Evolutionary conservation across 345 rosid species (phyloP), one percentile per base, ranked within the genome.

Genomic region (Camelina sativa): DNA sequence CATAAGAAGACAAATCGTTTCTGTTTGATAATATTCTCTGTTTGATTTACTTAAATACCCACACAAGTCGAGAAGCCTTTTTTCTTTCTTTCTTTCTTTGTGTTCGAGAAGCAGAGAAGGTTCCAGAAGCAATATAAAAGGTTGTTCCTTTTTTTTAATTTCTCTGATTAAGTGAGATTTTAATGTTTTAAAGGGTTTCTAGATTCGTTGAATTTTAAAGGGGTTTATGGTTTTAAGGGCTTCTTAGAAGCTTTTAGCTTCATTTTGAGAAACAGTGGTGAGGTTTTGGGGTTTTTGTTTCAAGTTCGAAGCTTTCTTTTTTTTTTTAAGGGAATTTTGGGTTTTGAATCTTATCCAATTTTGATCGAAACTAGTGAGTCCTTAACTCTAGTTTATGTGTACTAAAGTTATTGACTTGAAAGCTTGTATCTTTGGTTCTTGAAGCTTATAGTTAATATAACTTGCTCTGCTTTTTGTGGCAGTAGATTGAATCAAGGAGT

Each of bases 171-270:
- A 71, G 65, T 74, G 65, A 74, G 65, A 20, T 63, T 54, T 54
- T 23, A 61, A 70, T 70, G 17, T 37, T 10, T 10, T 22, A 76
- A 69, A 69, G 65, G 23, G 52, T 8, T 69, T 69, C 80, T 76
- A 47, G 52, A 54, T 55, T 76, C 75, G 34, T 76, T 76, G 75
- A 69, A 34, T 69, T 64, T 54, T 8, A 35, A 1, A 22, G 9
- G 17, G 50, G n/a, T 19, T 59, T 67, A 41, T 12, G 58, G 67
- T 61, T 62, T 67, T 43, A 8, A 34, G 11, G 11, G 62, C 4
- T 48, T 75, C 60, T 67, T 13, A 67, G 73, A 60, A 67, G 53
- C 79, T 69, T 69, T 57, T 76, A 15, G 38, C 10, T 50, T 50
- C 60, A 35, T 48, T 51, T 25, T 51, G 3, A 37, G 11, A 59